Base-by-base conservation (phyloP, 805 yeast species). In the Tetrapisispora namnaoensis region DNA sequence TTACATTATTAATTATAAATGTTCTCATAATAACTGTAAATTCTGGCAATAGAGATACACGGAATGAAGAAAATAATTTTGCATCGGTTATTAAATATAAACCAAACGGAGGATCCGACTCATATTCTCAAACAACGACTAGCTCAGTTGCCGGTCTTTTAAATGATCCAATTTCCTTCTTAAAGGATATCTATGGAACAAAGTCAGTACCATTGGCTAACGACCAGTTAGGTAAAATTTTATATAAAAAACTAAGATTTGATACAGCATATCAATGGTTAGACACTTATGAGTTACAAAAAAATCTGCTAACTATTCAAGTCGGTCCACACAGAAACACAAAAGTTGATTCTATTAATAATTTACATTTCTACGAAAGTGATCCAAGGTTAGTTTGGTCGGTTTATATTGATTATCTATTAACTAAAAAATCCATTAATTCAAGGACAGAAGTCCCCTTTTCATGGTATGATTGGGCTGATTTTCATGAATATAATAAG, bases 381-480 rank as follows among this genome's bases (percentile, higher is more conserved):
- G 86, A 82, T 52, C 86, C 86, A 17, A 62, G 85, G 41, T 67
- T 80, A 50, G 74, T 83, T 0, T 67, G 76, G 55, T 62, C 80
- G 0, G 74, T 73, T 0, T 75, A 76, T 59, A 51, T 79, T 36
- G 66, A 73, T 51, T 65, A 74, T 49, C 28, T 34, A 28, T 1
- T 50, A 57, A 4, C 52, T 78, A 55, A 24, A 2, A 22, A 20
- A 13, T 34, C 30, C 4, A 13, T 21, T 17, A 24, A 44, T 18
- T 9, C 56, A 32, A 27, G n/a, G 16, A 49, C 30, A 55, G 57
- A 57, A 55, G 54, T 42, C 0, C 75, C 77, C 1, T 77, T 78
- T 54, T 77, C 77, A 43, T 78, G 83, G 83, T 73, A 72, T 45
- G 83, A 78, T 53, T 78, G 81, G 80, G 69, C 70, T 0, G 78